Conservation (phyloP, 768 basidiomycete species). For the Kwoniella sp. region DNA sequence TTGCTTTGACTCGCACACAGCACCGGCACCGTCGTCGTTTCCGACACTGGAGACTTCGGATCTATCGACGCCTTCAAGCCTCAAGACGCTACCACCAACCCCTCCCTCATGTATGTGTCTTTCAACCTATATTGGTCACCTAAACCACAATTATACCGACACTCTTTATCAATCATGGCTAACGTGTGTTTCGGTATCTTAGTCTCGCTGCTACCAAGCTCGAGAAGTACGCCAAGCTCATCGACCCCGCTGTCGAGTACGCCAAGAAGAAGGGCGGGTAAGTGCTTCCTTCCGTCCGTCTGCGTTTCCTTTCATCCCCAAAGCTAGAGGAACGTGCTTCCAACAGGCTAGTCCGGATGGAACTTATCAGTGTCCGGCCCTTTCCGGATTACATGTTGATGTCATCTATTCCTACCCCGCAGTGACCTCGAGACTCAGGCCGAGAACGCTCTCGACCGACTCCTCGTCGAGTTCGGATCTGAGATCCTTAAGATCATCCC, state of each 20-base stretch:
- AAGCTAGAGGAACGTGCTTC: not conserved
- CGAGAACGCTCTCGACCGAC: slow-evolving; percentile 79
- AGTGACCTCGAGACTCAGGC: slow-evolving; percentile 70
- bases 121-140: not conserved
- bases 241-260: slow-evolving; percentile 54
- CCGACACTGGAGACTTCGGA: slow-evolving; percentile 96
- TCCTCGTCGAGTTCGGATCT: slow-evolving; percentile 96
- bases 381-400: too few species aligned
- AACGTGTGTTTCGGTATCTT: not conserved
- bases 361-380: too few species aligned
- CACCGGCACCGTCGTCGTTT: slow-evolving; percentile 93
- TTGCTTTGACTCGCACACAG: slow-evolving; percentile 14
- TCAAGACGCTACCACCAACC: slow-evolving; percentile 99
- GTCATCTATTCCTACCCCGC: not conserved
- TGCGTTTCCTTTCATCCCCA: not conserved
- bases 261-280: slow-evolving; percentile 74
- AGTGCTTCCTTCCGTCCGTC: slow-evolving; percentile 22
- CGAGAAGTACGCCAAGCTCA: slow-evolving; percentile 70
- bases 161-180: not conserved
- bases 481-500: slow-evolving; percentile 94
- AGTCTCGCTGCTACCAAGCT: slow-evolving; percentile 93
- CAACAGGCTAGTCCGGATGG: not conserved
- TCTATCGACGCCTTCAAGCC: slow-evolving; percentile 96
- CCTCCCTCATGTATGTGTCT: slow-evolving; percentile 63
- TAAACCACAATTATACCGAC: not conserved